These are phyloP conservation scores for Xylariaceae sp. DNA, from an alignment of 2,329 filamentous ascomycete species.

Conservation along the genomic window DNA sequence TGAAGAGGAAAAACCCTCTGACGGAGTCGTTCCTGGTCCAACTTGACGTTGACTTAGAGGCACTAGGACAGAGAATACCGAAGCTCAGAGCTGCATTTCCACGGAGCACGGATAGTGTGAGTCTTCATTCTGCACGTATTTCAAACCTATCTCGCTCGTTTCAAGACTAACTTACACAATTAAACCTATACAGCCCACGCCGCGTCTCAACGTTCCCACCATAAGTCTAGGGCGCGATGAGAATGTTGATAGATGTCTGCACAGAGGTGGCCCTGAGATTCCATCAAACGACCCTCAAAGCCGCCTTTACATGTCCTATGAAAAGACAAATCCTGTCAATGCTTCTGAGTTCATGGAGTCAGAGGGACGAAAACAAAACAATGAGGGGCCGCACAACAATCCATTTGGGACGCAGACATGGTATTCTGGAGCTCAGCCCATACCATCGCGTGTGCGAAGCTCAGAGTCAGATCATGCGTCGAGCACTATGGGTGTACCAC, in stretches of 20 bases:
- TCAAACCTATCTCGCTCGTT: neutral
- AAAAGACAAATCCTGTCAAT: conserved; percentile 38
- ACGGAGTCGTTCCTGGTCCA: conserved; percentile 94
- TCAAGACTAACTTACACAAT: conserved; percentile 21
- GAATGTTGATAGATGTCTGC: conserved; percentile 4
- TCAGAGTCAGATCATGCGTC: conserved; percentile 18
- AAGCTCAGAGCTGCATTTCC: conserved; percentile 52
- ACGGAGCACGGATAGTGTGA: conserved; percentile 48
- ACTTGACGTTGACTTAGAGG: conserved; percentile 84
- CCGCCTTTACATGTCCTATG: conserved; percentile 17
- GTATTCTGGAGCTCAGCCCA: conserved; percentile 38
- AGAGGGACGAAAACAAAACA: conserved; percentile 22
- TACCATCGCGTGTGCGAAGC: conserved; percentile 31
- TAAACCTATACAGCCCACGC: conserved; percentile 27
- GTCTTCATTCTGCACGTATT: conserved; percentile 25
- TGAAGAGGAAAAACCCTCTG: conserved; percentile 82
- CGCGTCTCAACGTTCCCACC: conserved; percentile 13
- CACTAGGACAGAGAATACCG: conserved; percentile 57
- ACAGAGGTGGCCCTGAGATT: conserved; percentile 35
- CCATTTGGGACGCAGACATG: conserved; percentile 27
- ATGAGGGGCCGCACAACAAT: conserved; percentile 6
- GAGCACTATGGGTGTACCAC: conserved; percentile 8
- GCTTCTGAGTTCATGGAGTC: conserved; percentile 39
- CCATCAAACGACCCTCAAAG: conserved; percentile 35
- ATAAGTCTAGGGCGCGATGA: neutral